Evolutionary conservation across 2,329 filamentous ascomycete genomes (phyloP).

Genomic region (Venturia oleaginea): DNA sequence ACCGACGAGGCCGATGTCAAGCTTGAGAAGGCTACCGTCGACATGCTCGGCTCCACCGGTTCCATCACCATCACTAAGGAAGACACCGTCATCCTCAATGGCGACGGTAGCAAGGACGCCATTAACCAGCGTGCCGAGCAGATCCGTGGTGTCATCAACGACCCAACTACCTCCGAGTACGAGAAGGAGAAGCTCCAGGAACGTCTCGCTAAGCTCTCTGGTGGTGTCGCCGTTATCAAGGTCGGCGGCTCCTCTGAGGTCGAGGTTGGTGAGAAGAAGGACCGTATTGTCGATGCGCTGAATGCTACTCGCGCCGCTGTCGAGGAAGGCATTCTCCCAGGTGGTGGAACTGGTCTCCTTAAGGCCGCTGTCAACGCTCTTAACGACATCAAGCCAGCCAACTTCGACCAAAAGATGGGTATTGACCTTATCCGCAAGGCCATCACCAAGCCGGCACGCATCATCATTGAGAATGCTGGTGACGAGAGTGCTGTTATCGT

Average conservation of each 20-base stretch:
- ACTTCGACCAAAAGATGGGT: constrained; percentile 99
- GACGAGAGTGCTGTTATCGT: constrained; percentile 93
- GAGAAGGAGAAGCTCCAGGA: constrained; percentile 99
- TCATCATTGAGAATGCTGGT: constrained; percentile 96
- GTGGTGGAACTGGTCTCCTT: constrained; percentile 94
- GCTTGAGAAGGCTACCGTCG: constrained; percentile 93
- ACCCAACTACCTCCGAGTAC: constrained; percentile 93
- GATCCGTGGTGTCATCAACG: constrained; percentile 92
- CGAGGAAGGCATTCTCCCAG: constrained; percentile 97
- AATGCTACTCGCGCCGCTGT: constrained; percentile 97
- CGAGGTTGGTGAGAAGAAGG: constrained; percentile 99
- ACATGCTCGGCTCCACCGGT: constrained; percentile 93
- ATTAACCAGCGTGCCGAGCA: constrained; percentile 97
- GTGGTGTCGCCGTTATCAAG: constrained; percentile 98
- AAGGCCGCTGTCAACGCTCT: constrained; percentile 93
- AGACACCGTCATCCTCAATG: constrained; percentile 97
- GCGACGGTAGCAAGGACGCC: constrained; percentile 86
- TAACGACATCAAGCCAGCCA: constrained; percentile 70
- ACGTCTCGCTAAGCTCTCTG: constrained; percentile 97
- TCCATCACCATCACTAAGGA: constrained; percentile 99
- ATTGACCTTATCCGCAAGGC: constrained; percentile 96
- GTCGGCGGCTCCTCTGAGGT: constrained; percentile 96
- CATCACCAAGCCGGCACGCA: constrained; percentile 89
- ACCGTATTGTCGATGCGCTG: constrained; percentile 94
- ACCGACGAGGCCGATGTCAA: constrained; percentile 97